phyloP scores from a whole-genome alignment of 2,329 filamentous ascomycete species.

The Fusarium sp. region DNA sequence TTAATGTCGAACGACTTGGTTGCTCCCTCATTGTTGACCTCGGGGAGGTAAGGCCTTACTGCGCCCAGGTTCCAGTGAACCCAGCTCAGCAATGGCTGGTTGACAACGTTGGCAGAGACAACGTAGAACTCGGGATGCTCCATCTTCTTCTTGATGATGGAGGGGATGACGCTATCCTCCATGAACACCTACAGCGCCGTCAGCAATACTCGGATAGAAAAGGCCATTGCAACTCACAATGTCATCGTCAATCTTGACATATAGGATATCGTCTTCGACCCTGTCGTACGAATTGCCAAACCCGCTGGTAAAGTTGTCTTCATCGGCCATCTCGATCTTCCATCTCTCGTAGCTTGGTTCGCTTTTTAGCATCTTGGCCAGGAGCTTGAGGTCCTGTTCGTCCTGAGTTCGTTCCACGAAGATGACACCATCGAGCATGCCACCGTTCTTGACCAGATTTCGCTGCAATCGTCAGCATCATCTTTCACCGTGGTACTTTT shows the following conservation, averaged over 20 bases:
- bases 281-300: constrained; percentile 53
- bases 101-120: constrained; percentile 64
- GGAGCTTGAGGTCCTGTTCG: constrained; percentile 50
- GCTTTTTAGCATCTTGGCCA: constrained; percentile 50
- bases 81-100: constrained; percentile 61
- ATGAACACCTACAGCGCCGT: constrained; percentile 45
- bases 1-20: constrained; percentile 39
- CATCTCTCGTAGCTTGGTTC: constrained; percentile 51
- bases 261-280: constrained; percentile 56
- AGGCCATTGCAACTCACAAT: constrained; percentile 45
- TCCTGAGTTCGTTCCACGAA: constrained; percentile 55
- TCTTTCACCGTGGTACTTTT: neutral
- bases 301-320: constrained; percentile 44
- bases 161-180: constrained; percentile 56
- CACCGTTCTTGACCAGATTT: constrained; percentile 55
- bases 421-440: constrained; percentile 55
- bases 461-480: constrained; percentile 42
- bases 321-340: constrained; percentile 46
- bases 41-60: constrained; percentile 62
- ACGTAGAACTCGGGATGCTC: constrained; percentile 59
- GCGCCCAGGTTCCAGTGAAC: constrained; percentile 63
- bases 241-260: constrained; percentile 51
- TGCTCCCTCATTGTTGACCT: constrained; percentile 44
- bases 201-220: neutral
- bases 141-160: constrained; percentile 61